Evolutionary conservation across 805 yeast genomes (phyloP).

Genomic region (Millerozyma miso): DNA sequence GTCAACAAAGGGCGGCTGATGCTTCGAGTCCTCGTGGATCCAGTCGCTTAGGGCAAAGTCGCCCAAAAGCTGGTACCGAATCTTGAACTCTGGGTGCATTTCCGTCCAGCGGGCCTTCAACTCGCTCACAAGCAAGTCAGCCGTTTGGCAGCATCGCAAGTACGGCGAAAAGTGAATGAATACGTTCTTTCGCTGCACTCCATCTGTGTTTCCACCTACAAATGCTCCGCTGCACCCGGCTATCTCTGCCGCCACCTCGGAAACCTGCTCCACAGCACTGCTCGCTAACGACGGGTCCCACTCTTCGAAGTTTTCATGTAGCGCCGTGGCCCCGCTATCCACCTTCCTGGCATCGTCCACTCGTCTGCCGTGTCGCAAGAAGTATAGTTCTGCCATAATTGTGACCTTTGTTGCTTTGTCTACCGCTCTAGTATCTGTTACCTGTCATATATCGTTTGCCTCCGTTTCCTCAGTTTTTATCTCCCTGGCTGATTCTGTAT

Average conservation of each 20-base stretch:
- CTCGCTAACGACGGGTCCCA: conserved; percentile 38
- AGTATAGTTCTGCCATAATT: conserved; percentile 37
- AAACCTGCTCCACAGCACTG: conserved; percentile 23
- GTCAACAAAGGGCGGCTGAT: conserved; percentile 40
- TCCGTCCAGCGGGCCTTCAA: conserved; percentile 19
- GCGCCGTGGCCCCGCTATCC: conserved; percentile 22
- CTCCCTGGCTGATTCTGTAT: background rate
- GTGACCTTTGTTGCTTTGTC: background rate
- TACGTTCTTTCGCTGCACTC: conserved; percentile 24
- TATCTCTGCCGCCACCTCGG: conserved; percentile 26
- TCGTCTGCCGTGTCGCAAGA: conserved; percentile 41
- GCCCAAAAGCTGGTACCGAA: conserved; percentile 36
- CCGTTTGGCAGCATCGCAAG: conserved; percentile 41
- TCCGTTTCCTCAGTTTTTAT: background rate
- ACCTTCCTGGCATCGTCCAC: conserved; percentile 31
- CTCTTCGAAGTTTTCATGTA: conserved; percentile 21
- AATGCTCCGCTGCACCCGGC: conserved; percentile 19
- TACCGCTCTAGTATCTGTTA: background rate
- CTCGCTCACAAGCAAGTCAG: conserved; percentile 33
- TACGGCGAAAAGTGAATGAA: conserved; percentile 41
- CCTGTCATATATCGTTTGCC: background rate
- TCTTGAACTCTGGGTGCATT: conserved; percentile 24
- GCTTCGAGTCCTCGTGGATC: conserved; percentile 41
- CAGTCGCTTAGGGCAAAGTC: conserved; percentile 45
- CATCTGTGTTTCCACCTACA: conserved; percentile 7